Conservation (phyloP, 1,284 basidiomycete species). For the Rhodotorula sp. region DNA sequence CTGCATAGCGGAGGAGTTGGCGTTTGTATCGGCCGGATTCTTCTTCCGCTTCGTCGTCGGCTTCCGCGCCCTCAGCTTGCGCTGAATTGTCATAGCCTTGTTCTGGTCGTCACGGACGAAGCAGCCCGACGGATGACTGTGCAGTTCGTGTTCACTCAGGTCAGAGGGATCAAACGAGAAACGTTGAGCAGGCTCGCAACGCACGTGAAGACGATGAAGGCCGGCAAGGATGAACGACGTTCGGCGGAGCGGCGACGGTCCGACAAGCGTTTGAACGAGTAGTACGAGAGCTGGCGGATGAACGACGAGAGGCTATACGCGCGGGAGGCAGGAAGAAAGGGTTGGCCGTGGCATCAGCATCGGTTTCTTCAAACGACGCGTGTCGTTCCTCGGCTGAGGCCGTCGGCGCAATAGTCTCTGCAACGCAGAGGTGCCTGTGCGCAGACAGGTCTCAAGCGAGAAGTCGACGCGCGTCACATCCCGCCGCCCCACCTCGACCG, state of each 20-base stretch:
- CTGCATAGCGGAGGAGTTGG: not conserved
- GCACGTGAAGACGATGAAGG: conserved; percentile 31
- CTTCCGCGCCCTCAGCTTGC: conserved; percentile 23
- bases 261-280: conserved; percentile 32
- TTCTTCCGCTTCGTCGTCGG: conserved; percentile 8
- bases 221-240: conserved; percentile 11
- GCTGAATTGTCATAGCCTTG: conserved; percentile 15
- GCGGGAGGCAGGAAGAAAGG: not conserved
- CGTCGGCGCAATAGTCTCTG: too few relatives aligned
- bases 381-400: too few relatives aligned
- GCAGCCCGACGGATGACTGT: conserved; percentile 26
- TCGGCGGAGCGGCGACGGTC: conserved; percentile 26
- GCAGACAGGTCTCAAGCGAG: not conserved
- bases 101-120: conserved; percentile 21
- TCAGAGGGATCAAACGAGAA: not conserved
- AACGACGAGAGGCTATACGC: conserved; percentile 23
- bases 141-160: too few relatives aligned
- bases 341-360: too few relatives aligned
- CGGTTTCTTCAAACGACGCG: too few relatives aligned
- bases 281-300: conserved; percentile 32
- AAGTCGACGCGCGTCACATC: not conserved
- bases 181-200: not conserved
- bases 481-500: not conserved
- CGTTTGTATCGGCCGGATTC: not conserved
- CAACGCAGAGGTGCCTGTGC: not conserved